phyloP scores from a whole-genome alignment of 2,329 filamentous ascomycete species.

The Simplicillium sp. region DNA sequence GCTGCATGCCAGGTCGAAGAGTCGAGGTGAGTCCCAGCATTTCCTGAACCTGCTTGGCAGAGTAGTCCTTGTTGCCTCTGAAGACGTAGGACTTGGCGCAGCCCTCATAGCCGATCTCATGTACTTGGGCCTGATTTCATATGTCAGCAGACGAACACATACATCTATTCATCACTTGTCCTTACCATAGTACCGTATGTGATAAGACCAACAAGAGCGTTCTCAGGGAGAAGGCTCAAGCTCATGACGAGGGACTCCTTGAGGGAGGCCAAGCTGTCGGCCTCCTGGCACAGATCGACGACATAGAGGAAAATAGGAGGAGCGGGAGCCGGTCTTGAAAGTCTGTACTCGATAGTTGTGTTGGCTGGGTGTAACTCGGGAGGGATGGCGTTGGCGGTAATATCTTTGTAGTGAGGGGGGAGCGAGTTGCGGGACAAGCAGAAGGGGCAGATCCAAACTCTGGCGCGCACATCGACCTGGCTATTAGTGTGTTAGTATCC shows the following conservation, averaged over 20 bases:
- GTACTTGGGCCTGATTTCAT: slow-evolving; percentile 67
- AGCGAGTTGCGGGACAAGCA: slow-evolving; percentile 76
- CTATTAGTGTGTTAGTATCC: slow-evolving; percentile 28
- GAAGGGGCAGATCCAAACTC: slow-evolving; percentile 85
- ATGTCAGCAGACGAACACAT: slow-evolving; percentile 11
- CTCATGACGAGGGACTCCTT: slow-evolving; percentile 85
- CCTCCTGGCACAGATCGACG: slow-evolving; percentile 81
- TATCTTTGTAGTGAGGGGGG: slow-evolving; percentile 83
- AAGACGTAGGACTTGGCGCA: slow-evolving; percentile 99
- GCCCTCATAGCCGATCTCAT: slow-evolving; percentile 95
- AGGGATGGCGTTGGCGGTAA: slow-evolving; percentile 72
- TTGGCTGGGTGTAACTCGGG: slow-evolving; percentile 74
- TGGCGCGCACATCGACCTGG: slow-evolving; percentile 74
- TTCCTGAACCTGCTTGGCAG: slow-evolving; percentile 98
- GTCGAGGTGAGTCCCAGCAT: slow-evolving; percentile 82
- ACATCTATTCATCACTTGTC: not conserved
- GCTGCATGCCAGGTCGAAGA: slow-evolving; percentile 64
- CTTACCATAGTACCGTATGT: slow-evolving; percentile 87
- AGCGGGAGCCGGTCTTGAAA: slow-evolving; percentile 73
- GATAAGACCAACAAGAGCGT: slow-evolving; percentile 73
- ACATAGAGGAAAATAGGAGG: slow-evolving; percentile 82
- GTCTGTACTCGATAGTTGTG: slow-evolving; percentile 83
- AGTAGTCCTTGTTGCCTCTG: slow-evolving; percentile 93
- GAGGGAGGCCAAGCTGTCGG: slow-evolving; percentile 71
- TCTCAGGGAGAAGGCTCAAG: slow-evolving; percentile 70